Evolutionary conservation across 2,329 filamentous ascomycete genomes (phyloP).

Genomic region (Madurella mycetomatis): DNA sequence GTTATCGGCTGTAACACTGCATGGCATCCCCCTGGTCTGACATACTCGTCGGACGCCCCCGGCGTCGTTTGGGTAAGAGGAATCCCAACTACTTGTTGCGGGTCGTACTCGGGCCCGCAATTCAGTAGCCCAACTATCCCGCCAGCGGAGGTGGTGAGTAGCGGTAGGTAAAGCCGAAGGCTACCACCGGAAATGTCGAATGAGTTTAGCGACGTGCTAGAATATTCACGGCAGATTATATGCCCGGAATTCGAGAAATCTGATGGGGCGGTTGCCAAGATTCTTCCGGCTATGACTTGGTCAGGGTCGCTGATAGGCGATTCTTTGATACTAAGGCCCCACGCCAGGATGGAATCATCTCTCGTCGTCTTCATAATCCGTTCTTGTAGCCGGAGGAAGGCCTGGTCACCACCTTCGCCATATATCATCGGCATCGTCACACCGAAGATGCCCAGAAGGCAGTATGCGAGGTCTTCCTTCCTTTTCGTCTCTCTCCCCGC

Average conservation of each 20-base stretch:
- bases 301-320: too few species aligned
- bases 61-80: conserved; percentile 1
- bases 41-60: neutral
- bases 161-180: neutral
- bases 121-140: conserved; percentile 2
- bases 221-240: neutral
- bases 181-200: conserved; percentile 5
- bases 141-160: neutral
- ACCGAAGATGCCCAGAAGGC: conserved; percentile 39
- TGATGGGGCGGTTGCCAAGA: conserved; percentile 6
- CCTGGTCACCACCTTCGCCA: conserved; percentile 30
- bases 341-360: conserved; percentile 25
- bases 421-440: conserved; percentile 44
- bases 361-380: conserved; percentile 29
- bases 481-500: conserved; percentile 31
- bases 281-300: neutral
- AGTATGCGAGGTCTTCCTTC: conserved; percentile 40
- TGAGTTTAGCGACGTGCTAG: neutral
- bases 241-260: conserved; percentile 3
- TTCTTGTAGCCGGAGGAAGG: conserved; percentile 31
- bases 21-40: neutral
- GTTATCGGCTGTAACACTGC: neutral
- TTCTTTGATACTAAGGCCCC: conserved; percentile 8
- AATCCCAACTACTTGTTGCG: neutral
- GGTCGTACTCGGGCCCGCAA: neutral